phyloP scores from a whole-genome alignment of 495 filamentous ascomycete species.

The Geopyxis carbonaria region DNA sequence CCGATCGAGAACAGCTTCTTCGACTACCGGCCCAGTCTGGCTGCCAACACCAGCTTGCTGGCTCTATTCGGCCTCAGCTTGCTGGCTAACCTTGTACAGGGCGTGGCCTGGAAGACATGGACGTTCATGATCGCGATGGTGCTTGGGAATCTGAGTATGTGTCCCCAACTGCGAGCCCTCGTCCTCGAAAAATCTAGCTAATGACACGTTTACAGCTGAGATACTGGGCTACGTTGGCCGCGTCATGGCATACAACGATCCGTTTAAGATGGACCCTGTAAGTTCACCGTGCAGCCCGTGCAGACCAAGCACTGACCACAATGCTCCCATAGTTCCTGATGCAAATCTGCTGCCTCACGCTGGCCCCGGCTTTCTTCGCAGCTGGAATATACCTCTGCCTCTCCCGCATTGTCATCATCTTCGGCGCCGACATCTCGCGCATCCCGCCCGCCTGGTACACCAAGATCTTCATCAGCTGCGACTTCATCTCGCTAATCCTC shows the following conservation, averaged over 20 bases:
- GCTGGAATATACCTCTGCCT: conserved; percentile 51
- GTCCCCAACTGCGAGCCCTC: not conserved
- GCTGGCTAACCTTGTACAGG: conserved; percentile 25
- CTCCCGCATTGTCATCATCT: conserved; percentile 36
- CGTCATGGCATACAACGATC: conserved; percentile 26
- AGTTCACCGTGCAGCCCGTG: no score
- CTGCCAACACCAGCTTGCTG: conserved; percentile 27
- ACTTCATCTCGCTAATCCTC: conserved; percentile 44
- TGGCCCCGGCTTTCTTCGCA: conserved; percentile 47
- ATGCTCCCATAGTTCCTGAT: conserved; percentile 28
- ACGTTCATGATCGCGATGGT: conserved; percentile 28
- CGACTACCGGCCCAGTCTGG: conserved; percentile 29
- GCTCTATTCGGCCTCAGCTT: conserved; percentile 28
- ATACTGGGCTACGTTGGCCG: conserved; percentile 31
- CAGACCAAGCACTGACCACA: not conserved
- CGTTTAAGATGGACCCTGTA: conserved; percentile 23
- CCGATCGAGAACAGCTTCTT: conserved; percentile 11
- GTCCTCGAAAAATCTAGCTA: not conserved
- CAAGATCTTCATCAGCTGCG: conserved; percentile 41
- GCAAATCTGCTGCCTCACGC: conserved; percentile 45
- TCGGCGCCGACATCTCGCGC: conserved; percentile 44
- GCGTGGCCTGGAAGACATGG: conserved; percentile 30
- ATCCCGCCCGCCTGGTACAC: conserved; percentile 39
- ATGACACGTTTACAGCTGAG: conserved; percentile 18
- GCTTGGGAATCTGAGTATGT: conserved; percentile 22